phyloP scores from a whole-genome alignment of 129 eudicot species.

The Lonicera japonica region DNA sequence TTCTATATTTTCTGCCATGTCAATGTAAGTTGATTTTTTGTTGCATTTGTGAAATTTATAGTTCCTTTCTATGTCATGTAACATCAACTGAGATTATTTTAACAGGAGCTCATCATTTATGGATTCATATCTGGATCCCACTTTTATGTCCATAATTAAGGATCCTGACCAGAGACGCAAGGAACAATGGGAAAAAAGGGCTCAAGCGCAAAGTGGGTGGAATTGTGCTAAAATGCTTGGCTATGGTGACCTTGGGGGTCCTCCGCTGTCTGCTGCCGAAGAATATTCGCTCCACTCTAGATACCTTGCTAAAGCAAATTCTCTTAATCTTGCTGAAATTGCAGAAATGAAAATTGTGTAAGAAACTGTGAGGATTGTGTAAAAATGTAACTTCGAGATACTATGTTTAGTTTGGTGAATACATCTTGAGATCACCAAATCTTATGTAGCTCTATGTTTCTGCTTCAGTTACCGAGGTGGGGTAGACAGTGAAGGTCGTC shows the following conservation, averaged over 20 bases:
- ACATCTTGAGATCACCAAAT: too few relatives aligned
- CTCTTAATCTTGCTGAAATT: constrained; percentile 89
- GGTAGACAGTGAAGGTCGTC: constrained; percentile 95
- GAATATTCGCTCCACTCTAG: constrained; percentile 95
- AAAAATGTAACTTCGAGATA: too few relatives aligned
- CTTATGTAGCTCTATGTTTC: constrained; percentile 1
- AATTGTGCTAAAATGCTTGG: constrained; percentile 80
- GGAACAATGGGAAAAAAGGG: constrained; percentile 96
- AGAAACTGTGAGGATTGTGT: constrained; percentile 25
- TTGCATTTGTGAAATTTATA: background rate
- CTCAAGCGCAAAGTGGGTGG: constrained; percentile 77
- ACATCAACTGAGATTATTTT: background rate
- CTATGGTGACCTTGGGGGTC: constrained; percentile 87
- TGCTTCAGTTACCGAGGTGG: constrained; percentile 91
- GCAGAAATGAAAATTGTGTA: constrained; percentile 99
- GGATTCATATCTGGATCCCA: constrained; percentile 92
- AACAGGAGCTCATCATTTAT: constrained; percentile 86
- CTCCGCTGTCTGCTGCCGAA: constrained; percentile 91
- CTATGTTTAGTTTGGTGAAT: too few relatives aligned
- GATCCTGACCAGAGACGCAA: constrained; percentile 91
- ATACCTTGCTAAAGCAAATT: constrained; percentile 95
- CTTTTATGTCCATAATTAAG: constrained; percentile 93
- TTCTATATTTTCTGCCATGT: too few relatives aligned
- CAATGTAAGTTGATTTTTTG: too few relatives aligned
- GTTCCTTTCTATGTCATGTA: background rate